phyloP scores from a whole-genome alignment of 192 early-diverging fungal genomes.

The Jimgerdemannia flammicorona region DNA sequence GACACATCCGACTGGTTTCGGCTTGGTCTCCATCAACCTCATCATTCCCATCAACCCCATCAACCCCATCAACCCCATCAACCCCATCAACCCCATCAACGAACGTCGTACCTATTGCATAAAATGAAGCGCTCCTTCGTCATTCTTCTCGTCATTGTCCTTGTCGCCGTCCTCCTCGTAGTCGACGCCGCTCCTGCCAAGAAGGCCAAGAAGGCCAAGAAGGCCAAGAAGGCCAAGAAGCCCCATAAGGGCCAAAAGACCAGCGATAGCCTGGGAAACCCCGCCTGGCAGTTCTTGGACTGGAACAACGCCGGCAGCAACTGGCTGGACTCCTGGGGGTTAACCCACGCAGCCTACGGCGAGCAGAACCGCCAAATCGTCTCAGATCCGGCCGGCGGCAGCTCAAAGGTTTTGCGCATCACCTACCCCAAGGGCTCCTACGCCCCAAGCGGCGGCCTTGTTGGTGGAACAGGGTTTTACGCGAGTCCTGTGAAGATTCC shows the following conservation, averaged over 20 bases:
- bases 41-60: not conserved
- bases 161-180: not conserved
- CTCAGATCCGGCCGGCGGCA: constrained; percentile 15
- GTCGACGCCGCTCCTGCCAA: not conserved
- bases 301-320: constrained; percentile 9
- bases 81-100: not conserved
- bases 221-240: too few relatives aligned
- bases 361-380: constrained; percentile 12
- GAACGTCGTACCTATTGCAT: not conserved
- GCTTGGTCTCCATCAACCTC: not conserved
- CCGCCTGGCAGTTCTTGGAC: constrained; percentile 1
- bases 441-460: constrained; percentile 13
- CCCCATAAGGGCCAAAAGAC: too few relatives aligned
- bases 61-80: not conserved
- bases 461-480: constrained; percentile 32
- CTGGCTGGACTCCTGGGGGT: constrained; percentile 5
- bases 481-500: constrained; percentile 21
- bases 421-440: constrained; percentile 25
- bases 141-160: not conserved
- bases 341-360: not conserved
- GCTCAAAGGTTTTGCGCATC: constrained; percentile 17
- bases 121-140: not conserved
- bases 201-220: not conserved
- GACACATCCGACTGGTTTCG: not conserved
- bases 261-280: not conserved